phyloP scores from a whole-genome alignment of 1,139 yeast species.

The Candida tetrigidarum region DNA sequence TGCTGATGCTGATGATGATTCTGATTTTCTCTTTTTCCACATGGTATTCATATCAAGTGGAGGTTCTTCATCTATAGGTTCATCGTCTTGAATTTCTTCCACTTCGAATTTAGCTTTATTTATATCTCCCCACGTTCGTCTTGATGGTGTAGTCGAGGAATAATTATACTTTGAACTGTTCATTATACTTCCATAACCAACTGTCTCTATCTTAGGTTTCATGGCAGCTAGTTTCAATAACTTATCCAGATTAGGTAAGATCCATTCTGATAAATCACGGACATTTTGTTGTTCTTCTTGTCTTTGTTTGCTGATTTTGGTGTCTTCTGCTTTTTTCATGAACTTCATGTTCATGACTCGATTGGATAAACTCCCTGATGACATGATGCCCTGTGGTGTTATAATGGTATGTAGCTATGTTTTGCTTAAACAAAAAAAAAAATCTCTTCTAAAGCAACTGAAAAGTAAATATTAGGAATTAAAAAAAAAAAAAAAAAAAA shows the following conservation, averaged over 20 bases:
- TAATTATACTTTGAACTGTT: slow-evolving; percentile 16
- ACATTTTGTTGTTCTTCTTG: slow-evolving; percentile 40
- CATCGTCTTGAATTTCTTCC: slow-evolving; percentile 12
- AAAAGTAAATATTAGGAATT: background rate
- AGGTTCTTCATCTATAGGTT: slow-evolving; percentile 3
- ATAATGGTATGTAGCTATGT: slow-evolving; percentile 1
- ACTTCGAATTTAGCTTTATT: slow-evolving; percentile 4
- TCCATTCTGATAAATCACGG: slow-evolving; percentile 68
- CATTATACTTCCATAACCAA: slow-evolving; percentile 52
- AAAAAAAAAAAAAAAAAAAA: background rate
- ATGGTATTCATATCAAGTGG: slow-evolving; percentile 26
- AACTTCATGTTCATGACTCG: slow-evolving; percentile 76
- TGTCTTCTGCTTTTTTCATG: slow-evolving; percentile 42
- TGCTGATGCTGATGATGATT: slow-evolving; percentile 14
- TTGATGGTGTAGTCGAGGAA: slow-evolving; percentile 19
- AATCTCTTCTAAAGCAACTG: too few species aligned
- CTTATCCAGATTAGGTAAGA: slow-evolving; percentile 38
- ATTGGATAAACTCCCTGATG: slow-evolving; percentile 51
- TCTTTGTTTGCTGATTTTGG: slow-evolving; percentile 26
- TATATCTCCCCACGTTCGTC: slow-evolving; percentile 28
- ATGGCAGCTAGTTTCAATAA: slow-evolving; percentile 21
- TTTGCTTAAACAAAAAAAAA: background rate
- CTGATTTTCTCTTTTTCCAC: slow-evolving; percentile 31
- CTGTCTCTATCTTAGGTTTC: slow-evolving; percentile 17
- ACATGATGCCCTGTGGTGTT: background rate